Evolutionary conservation across 2,329 filamentous ascomycete genomes (phyloP).

Genomic region (Albophoma yamanashiensis): DNA sequence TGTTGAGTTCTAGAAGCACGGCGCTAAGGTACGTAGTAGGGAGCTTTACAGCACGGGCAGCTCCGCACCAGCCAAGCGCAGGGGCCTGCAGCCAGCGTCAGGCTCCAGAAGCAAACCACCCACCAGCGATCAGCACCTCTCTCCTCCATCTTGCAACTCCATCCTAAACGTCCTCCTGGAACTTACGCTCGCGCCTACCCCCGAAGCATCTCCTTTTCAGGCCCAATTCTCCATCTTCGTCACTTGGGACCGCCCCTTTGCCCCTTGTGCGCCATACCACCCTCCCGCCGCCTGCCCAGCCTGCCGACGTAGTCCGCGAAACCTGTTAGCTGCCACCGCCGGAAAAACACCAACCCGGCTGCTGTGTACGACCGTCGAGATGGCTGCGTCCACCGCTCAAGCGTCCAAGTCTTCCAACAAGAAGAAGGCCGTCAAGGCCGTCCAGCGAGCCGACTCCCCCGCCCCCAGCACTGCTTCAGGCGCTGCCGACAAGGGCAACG

Average conservation of each 20-base stretch:
- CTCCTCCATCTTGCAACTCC: not conserved
- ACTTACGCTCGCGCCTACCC: not conserved
- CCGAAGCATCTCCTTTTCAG: not conserved
- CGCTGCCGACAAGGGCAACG: conserved; percentile 38
- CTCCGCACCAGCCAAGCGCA: not conserved
- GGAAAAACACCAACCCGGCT: not conserved
- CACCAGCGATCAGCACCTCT: not conserved
- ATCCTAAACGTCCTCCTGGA: not conserved
- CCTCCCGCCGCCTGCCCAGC: not conserved
- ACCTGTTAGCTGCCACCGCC: not conserved
- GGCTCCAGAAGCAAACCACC: not conserved
- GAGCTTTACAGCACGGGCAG: not conserved
- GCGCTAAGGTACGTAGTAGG: not conserved
- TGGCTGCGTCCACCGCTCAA: conserved; percentile 55
- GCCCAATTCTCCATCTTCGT: not conserved
- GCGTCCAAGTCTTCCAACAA: conserved; percentile 59
- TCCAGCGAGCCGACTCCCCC: conserved; percentile 42
- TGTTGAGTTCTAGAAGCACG: conserved; percentile 16
- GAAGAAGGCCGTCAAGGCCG: conserved; percentile 50
- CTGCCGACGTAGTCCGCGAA: not conserved
- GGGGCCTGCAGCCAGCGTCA: not conserved
- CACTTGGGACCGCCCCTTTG: not conserved
- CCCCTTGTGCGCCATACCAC: not conserved
- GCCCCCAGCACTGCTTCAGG: conserved; percentile 36
- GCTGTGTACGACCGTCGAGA: conserved; percentile 9